Evolutionary conservation across 306 rosid genomes (phyloP).

Genomic region (Coriaria nepalensis): DNA sequence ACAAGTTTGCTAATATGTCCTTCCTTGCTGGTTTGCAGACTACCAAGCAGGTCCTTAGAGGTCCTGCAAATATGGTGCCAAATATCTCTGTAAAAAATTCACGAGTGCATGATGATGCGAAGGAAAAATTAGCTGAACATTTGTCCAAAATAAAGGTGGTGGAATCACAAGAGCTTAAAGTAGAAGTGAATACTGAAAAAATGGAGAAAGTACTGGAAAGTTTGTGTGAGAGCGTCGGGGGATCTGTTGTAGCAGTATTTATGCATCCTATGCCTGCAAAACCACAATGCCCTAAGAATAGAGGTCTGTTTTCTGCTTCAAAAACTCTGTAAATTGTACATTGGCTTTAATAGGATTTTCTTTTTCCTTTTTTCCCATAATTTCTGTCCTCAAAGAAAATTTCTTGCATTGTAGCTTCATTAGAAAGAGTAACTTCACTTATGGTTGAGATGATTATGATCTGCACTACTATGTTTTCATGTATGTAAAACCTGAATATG

Average conservation of each 20-base stretch:
- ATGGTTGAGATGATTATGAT: too few relatives aligned
- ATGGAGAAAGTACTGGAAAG: too few relatives aligned
- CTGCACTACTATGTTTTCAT: too few relatives aligned
- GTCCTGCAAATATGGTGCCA: constrained; percentile 20
- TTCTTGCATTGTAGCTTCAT: too few relatives aligned
- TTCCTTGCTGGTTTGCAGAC: constrained; percentile 17
- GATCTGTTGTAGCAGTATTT: constrained; percentile 15
- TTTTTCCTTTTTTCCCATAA: too few relatives aligned
- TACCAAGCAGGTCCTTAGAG: constrained; percentile 31
- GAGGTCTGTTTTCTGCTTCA: constrained; percentile 31
- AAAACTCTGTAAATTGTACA: too few relatives aligned
- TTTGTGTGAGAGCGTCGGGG: constrained; percentile 13
- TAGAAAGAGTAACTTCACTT: too few relatives aligned
- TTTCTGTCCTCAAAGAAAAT: too few relatives aligned
- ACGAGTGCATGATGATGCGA: constrained; percentile 39
- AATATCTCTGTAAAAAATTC: constrained; percentile 21
- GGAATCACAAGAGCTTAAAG: constrained; percentile 27
- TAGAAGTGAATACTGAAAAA: constrained; percentile 15
- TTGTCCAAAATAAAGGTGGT: constrained; percentile 55
- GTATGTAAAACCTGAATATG: background rate
- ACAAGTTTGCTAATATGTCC: too few relatives aligned
- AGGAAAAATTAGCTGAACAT: constrained; percentile 52
- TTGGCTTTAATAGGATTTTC: too few relatives aligned
- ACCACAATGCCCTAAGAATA: constrained; percentile 17
- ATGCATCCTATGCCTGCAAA: constrained; percentile 20